Conservation (phyloP, 441 rosid genomes). For the Daphne laureola region DNA sequence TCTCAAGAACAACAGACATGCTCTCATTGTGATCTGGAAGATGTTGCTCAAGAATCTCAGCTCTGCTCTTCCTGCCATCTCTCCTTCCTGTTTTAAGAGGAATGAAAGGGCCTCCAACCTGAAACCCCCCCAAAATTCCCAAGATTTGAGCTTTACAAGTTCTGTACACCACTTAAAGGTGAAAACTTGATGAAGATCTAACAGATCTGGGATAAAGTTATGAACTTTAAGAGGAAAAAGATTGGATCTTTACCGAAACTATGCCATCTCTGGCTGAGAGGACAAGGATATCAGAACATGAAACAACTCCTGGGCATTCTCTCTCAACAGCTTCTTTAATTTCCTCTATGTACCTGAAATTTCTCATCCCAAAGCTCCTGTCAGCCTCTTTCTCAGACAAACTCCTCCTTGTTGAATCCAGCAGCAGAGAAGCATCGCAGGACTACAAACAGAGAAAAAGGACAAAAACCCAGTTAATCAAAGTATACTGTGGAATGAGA, state of each 20-base stretch:
- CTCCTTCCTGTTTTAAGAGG: conserved; percentile 90
- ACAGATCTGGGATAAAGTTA: conserved; percentile 2
- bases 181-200: neutral
- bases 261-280: conserved; percentile 89
- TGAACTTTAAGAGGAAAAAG: neutral
- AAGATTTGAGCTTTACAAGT: neutral
- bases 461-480: neutral
- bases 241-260: conserved; percentile 39
- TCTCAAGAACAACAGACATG: conserved; percentile 74
- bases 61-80: conserved; percentile 83
- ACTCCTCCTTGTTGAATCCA: conserved; percentile 92
- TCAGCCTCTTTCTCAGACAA: conserved; percentile 94
- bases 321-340: conserved; percentile 93
- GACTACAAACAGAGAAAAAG: conserved; percentile 34
- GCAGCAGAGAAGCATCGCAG: conserved; percentile 90
- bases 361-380: conserved; percentile 92
- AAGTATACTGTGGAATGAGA: neutral
- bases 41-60: conserved; percentile 62
- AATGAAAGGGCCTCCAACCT: conserved; percentile 92
- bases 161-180: neutral
- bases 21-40: conserved; percentile 97
- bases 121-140: conserved; percentile 7
- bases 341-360: conserved; percentile 82
- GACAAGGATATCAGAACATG: conserved; percentile 85
- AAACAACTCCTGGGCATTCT: conserved; percentile 92